Conservation (phyloP, 179 eudicot species). For the Nepenthes alata region DNA sequence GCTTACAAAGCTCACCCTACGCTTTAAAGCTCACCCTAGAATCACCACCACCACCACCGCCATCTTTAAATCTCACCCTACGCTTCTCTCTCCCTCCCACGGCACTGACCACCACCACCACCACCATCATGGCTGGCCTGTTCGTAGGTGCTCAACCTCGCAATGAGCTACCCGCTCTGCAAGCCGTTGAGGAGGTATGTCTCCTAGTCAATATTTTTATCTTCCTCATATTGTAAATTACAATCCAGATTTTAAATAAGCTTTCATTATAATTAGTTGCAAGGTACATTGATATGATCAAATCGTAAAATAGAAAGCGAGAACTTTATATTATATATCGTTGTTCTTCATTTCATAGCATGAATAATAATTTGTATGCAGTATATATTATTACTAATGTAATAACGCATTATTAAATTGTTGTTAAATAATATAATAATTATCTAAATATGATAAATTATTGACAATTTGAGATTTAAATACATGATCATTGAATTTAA, state of each 20-base stretch:
- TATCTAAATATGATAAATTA: too few species aligned
- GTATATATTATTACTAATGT: too few species aligned
- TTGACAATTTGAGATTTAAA: background rate
- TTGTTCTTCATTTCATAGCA: too few species aligned
- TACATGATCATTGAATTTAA: background rate
- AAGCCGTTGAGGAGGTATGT: conserved; percentile 14
- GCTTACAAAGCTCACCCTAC: conserved; percentile 10
- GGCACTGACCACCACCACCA: conserved; percentile 10
- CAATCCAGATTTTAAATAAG: too few species aligned
- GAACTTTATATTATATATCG: too few species aligned
- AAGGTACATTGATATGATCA: background rate
- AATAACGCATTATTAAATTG: too few species aligned
- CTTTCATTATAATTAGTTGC: background rate
- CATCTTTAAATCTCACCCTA: background rate
- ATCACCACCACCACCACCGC: too few species aligned
- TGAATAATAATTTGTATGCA: too few species aligned
- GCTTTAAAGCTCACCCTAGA: conserved; percentile 12
- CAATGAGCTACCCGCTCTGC: conserved; percentile 13
- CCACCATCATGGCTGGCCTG: conserved; percentile 43
- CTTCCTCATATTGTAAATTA: background rate
- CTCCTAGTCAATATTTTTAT: background rate
- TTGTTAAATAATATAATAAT: too few species aligned
- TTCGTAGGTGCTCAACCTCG: conserved; percentile 27
- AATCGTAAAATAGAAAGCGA: too few species aligned
- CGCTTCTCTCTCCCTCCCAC: background rate